Base-by-base conservation (phyloP, 176 grass and related monocot species). In the Elymus sibiricus region DNA sequence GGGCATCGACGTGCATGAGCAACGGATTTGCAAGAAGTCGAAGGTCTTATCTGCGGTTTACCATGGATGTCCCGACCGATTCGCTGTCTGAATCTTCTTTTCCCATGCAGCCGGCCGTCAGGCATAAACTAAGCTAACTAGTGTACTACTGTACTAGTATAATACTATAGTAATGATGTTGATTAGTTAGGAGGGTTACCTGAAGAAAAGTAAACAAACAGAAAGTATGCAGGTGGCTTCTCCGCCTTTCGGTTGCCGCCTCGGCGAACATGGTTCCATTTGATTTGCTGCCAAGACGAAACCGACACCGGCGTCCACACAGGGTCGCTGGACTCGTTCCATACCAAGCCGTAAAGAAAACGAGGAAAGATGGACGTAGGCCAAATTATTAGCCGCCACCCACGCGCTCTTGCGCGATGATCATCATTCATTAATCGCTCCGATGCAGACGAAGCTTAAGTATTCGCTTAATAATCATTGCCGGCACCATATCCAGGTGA, bases 141-240 rank as follows among this genome's bases (percentile, higher is more conserved):
- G 16, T 19, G 17, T 55, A 49, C 46, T 5, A 49, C 32, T 34
- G 7, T 16, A 32, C 32, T 34, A 17, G 16, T 53, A 53, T 53
- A 47, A n/a, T n/a, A n/a, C n/a, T n/a, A n/a, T n/a, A n/a, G n/a
- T n/a, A n/a, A 61, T 53, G 46, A 47, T 27, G 73, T 76, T 51
- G 73, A 76, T 76, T 76, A 76, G 27, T 55, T 55, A 31, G 73
- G 32, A 70, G n/a, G 47, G 47, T 37, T 21, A 58, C 63, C 51
- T 80, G 66, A 74, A 74, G 46, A 76, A 51, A 64, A 87, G 26
- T 27, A 60, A 83, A 60, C 9, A 83, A 51, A 38, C 59, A 24
- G 21, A 40, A 59, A 29, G 37, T 58, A 83, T 12, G 82, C 58
- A 16, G 1, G 16, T 58, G 25, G 60, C 82, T 26, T 75, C 53